phyloP scores from a whole-genome alignment of 202 grass and related monocot genomes.

The Panicum virgatum region DNA sequence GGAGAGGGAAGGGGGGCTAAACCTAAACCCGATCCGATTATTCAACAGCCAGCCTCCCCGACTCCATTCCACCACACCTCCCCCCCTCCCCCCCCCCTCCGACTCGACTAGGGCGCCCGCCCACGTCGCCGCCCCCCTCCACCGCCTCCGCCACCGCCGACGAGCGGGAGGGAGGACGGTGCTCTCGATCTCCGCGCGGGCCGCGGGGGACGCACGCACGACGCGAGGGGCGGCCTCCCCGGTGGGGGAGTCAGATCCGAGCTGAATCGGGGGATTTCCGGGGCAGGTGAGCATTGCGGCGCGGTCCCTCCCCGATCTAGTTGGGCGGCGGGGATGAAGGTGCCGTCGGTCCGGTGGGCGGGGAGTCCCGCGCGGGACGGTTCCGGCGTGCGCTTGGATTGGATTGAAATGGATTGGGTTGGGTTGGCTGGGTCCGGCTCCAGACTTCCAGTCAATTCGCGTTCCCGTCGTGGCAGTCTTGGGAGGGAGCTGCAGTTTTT shows the following conservation, averaged over 20 bases:
- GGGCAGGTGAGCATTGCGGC: conserved; percentile 40
- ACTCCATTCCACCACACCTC: conserved; percentile 34
- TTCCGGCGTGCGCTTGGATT: conserved; percentile 8
- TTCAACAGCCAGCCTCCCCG: conserved; percentile 31
- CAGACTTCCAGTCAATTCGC: not conserved
- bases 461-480: not conserved
- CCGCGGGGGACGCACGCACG: not conserved
- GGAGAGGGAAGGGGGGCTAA: conserved; percentile 2
- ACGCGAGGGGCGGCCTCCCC: not conserved
- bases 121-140: not conserved
- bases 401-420: not conserved
- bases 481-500: not conserved
- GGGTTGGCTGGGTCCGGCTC: not conserved
- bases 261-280: conserved; percentile 12
- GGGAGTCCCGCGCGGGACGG: not conserved
- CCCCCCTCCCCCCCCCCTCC: not conserved
- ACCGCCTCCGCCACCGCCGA: not conserved
- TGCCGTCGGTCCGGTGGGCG: not conserved
- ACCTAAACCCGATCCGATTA: conserved; percentile 45
- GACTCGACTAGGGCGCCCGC: conserved; percentile 22
- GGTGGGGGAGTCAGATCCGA: conserved; percentile 41
- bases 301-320: conserved; percentile 29
- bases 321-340: not conserved
- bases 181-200: conserved; percentile 6
- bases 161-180: not conserved